phyloP scores from a whole-genome alignment of 1,284 basidiomycete genomes.

The Cutaneotrichosporon mucoides region DNA sequence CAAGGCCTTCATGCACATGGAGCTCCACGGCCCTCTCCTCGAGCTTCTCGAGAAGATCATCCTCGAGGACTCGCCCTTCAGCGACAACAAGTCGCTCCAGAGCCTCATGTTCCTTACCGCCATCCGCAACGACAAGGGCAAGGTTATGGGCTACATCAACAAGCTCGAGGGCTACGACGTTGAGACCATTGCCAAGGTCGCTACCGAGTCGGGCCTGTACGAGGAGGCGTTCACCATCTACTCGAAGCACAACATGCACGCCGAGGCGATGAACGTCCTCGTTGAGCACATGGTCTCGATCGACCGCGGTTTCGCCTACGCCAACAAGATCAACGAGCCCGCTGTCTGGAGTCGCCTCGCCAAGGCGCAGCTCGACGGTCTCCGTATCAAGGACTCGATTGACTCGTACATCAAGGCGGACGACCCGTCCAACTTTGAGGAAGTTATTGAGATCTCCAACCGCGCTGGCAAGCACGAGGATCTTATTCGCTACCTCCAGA shows the following conservation, averaged over 20 bases:
- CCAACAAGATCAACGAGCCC: constrained; percentile 93
- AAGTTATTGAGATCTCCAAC: constrained; percentile 95
- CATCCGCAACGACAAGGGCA: constrained; percentile 96
- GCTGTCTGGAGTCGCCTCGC: constrained; percentile 96
- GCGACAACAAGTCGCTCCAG: constrained; percentile 93
- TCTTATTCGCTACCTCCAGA: constrained; percentile 94
- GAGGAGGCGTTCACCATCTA: constrained; percentile 97
- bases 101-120: constrained; percentile 93
- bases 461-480: constrained; percentile 98
- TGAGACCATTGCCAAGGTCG: constrained; percentile 93
- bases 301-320: constrained; percentile 93
- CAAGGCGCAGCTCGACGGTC: constrained; percentile 98
- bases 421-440: constrained; percentile 90
- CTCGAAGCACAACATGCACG: constrained; percentile 91
- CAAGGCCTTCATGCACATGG: constrained; percentile 96
- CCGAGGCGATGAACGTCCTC: constrained; percentile 92
- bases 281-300: constrained; percentile 98
- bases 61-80: constrained; percentile 94
- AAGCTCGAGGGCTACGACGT: constrained; percentile 94
- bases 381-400: constrained; percentile 97
- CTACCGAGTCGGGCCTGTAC: constrained; percentile 90
- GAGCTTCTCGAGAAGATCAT: constrained; percentile 99
- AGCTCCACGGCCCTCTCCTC: constrained; percentile 95
- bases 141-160: constrained; percentile 98
- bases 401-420: constrained; percentile 99